Conservation (phyloP, 1,284 basidiomycete species). For the Trichosporon sp. region DNA sequence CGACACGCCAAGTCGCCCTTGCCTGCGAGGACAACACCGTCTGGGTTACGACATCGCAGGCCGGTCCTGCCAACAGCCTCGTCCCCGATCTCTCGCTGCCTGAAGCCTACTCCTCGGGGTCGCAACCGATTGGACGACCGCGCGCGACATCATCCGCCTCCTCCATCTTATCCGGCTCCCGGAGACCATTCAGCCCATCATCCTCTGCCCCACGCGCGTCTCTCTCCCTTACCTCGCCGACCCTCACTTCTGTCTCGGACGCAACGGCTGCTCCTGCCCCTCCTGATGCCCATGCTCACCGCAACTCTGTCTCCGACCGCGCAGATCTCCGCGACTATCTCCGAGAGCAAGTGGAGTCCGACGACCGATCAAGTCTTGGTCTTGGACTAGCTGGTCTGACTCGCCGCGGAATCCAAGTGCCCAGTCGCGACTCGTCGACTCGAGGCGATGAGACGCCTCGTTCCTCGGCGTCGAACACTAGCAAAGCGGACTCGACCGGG, state of each 20-base stretch:
- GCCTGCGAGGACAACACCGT: slow-evolving; percentile 35
- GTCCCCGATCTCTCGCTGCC: slow-evolving; percentile 10
- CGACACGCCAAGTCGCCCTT: slow-evolving; percentile 29
- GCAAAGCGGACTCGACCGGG: slow-evolving; percentile 12
- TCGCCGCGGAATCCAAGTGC: slow-evolving; percentile 27
- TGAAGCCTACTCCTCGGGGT: neutral
- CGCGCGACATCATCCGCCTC: neutral
- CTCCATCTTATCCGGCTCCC: neutral
- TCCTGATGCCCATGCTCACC: slow-evolving; percentile 19
- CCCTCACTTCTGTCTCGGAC: slow-evolving; percentile 20
- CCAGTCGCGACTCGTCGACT: slow-evolving; percentile 11
- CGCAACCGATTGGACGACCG: slow-evolving; percentile 11
- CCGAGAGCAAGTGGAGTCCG: slow-evolving; percentile 26
- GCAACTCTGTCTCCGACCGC: slow-evolving; percentile 14
- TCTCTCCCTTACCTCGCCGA: slow-evolving; percentile 13
- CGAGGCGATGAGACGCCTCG: slow-evolving; percentile 25
- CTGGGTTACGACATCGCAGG: slow-evolving; percentile 29
- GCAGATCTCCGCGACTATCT: slow-evolving; percentile 36
- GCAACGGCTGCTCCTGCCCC: slow-evolving; percentile 27
- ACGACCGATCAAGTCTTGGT: slow-evolving; percentile 24
- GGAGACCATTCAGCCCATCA: slow-evolving; percentile 1
- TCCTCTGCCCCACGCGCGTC: slow-evolving; percentile 8
- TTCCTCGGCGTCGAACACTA: slow-evolving; percentile 20
- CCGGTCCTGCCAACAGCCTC: neutral
- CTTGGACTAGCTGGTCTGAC: slow-evolving; percentile 32